Conservation (phyloP, 305 asterid genomes). For the Fraxinus baroniana region DNA sequence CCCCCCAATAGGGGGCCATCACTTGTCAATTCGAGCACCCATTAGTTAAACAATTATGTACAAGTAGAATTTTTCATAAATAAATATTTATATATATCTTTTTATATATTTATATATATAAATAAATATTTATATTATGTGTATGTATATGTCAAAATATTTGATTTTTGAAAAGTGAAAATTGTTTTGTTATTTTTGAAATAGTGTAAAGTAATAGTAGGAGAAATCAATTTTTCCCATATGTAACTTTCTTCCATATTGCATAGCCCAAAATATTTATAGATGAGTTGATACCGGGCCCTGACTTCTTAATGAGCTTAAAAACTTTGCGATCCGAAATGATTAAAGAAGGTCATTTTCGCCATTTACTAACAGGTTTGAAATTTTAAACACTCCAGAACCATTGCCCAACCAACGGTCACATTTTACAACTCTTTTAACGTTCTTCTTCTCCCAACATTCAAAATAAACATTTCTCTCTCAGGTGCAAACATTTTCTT, state of each 20-base stretch:
- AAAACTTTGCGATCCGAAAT: neutral
- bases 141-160: no score
- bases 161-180: no score
- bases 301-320: neutral
- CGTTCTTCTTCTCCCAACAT: conserved; percentile 33
- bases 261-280: neutral
- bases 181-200: no score
- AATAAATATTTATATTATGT: no score
- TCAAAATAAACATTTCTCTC: conserved; percentile 24
- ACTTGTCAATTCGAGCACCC: no score
- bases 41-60: no score
- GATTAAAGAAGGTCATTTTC: neutral
- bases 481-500: neutral
- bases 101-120: no score
- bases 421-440: conserved; percentile 21
- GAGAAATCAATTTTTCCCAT: no score
- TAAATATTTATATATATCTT: no score
- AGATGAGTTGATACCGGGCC: neutral
- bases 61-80: no score
- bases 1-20: no score
- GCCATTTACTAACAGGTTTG: conserved; percentile 30
- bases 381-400: conserved; percentile 39
- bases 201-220: no score
- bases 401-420: conserved; percentile 57
- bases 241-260: neutral